phyloP scores from a whole-genome alignment of 2,329 filamentous ascomycete genomes.

The Nannizziopsis barbatae region DNA sequence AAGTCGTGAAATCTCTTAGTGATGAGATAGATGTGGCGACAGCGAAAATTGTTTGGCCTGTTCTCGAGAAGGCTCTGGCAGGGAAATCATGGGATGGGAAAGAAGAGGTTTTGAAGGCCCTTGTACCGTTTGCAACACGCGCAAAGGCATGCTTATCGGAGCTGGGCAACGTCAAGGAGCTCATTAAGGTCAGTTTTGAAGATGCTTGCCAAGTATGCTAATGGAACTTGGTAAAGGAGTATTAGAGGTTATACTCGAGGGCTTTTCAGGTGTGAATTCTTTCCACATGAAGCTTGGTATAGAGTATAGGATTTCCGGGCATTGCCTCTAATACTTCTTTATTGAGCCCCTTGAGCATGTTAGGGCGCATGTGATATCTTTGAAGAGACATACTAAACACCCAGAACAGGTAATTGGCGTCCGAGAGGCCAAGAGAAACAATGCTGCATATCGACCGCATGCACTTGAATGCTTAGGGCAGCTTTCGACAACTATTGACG shows the following conservation, averaged over 20 bases:
- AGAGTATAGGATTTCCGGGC: too few relatives aligned
- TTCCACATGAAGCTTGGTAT: too few relatives aligned
- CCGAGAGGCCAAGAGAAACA: slow-evolving; percentile 84
- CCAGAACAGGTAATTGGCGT: slow-evolving; percentile 50
- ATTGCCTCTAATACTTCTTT: slow-evolving; percentile 8
- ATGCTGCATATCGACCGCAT: slow-evolving; percentile 67
- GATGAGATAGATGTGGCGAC: slow-evolving; percentile 2
- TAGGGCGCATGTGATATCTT: too few relatives aligned
- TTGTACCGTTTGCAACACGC: slow-evolving; percentile 64
- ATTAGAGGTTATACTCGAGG: too few relatives aligned
- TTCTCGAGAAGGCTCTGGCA: slow-evolving; percentile 66
- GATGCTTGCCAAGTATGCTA: not conserved
- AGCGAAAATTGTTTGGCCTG: slow-evolving; percentile 58
- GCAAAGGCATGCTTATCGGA: slow-evolving; percentile 49
- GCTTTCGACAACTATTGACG: slow-evolving; percentile 56
- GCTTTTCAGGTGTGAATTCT: too few relatives aligned
- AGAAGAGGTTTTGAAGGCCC: slow-evolving; percentile 68
- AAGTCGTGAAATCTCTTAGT: slow-evolving; percentile 41
- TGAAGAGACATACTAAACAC: too few relatives aligned
- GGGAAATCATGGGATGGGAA: slow-evolving; percentile 93
- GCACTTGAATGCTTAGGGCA: slow-evolving; percentile 62
- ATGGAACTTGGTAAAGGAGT: not conserved
- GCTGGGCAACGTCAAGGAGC: slow-evolving; percentile 47
- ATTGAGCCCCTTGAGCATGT: slow-evolving; percentile 13
- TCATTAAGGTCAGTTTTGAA: slow-evolving; percentile 51